These are phyloP conservation scores for Colletotrichum spinosum DNA, from an alignment of 2,329 filamentous ascomycete genomes.

Conservation along the genomic window DNA sequence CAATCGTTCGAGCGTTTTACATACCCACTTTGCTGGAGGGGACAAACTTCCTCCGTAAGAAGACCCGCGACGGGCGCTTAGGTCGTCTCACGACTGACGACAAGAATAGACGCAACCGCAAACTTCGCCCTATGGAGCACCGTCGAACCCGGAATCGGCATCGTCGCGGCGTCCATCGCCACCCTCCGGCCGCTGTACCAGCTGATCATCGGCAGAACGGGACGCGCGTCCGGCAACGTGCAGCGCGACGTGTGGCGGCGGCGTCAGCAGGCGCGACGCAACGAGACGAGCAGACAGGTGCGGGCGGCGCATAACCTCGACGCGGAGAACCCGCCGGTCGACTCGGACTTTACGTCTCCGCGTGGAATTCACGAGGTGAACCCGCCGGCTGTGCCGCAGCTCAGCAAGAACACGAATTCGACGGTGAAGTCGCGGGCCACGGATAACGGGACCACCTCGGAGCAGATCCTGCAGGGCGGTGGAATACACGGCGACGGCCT, in stretches of 20 bases:
- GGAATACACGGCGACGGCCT: no score
- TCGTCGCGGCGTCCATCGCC: constrained; percentile 51
- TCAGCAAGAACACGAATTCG: constrained; percentile 18
- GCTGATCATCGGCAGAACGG: not conserved
- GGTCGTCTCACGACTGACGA: no score
- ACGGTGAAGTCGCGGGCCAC: not conserved
- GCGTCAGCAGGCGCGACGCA: constrained; percentile 6
- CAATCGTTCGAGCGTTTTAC: constrained; percentile 57
- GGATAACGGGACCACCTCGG: not conserved
- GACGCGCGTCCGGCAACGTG: not conserved
- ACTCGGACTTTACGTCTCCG: constrained; percentile 1
- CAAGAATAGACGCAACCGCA: constrained; percentile 46
- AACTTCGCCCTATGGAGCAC: constrained; percentile 59
- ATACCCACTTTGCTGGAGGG: constrained; percentile 49
- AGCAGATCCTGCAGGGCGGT: no score
- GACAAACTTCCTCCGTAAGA: constrained; percentile 49
- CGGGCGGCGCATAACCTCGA: constrained; percentile 14
- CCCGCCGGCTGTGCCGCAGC: not conserved
- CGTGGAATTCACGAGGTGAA: constrained; percentile 8
- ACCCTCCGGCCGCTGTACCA: constrained; percentile 50
- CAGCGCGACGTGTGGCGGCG: not conserved
- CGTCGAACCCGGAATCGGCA: constrained; percentile 55
- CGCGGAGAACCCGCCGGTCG: not conserved
- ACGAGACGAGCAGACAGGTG: constrained; percentile 16
- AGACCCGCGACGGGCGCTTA: rapidly evolving